Evolutionary conservation across 2,329 filamentous ascomycete genomes (phyloP).

Genomic region (Phialophora expanda): DNA sequence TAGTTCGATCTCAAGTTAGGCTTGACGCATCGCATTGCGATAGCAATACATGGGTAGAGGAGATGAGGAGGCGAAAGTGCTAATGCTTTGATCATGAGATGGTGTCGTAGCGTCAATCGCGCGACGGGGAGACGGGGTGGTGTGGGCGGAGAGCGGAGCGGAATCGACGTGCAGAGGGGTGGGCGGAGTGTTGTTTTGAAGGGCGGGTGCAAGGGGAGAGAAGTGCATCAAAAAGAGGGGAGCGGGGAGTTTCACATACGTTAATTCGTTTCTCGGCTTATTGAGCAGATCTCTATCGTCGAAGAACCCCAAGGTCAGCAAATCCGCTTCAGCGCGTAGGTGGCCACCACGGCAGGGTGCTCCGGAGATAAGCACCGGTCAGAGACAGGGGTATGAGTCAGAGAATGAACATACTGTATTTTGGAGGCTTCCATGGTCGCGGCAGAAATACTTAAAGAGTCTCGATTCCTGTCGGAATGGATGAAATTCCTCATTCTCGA

Average conservation of each 20-base stretch:
- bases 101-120: not conserved
- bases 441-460: slow-evolving; percentile 36
- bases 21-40: not conserved
- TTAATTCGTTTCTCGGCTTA: slow-evolving; percentile 89
- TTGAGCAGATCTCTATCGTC: slow-evolving; percentile 76
- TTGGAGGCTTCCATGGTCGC: slow-evolving; percentile 65
- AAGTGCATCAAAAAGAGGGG: slow-evolving; percentile 23
- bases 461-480: slow-evolving; percentile 30
- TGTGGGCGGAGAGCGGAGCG: slow-evolving; percentile 36
- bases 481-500: slow-evolving; percentile 19
- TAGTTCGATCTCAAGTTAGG: slow-evolving; percentile 11
- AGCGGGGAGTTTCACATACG: slow-evolving; percentile 63
- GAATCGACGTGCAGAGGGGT: slow-evolving; percentile 30
- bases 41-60: not conserved
- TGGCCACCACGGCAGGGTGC: slow-evolving; percentile 12
- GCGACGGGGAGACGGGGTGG: slow-evolving; percentile 19
- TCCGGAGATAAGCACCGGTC: slow-evolving; percentile 27
- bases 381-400: slow-evolving; percentile 36
- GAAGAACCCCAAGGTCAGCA: slow-evolving; percentile 30
- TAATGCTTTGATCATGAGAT: slow-evolving; percentile 1
- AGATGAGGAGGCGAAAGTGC: slow-evolving; percentile 6
- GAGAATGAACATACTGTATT: slow-evolving; percentile 65
- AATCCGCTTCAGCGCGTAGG: slow-evolving; percentile 13
- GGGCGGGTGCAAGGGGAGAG: slow-evolving; percentile 23
- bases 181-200: slow-evolving; percentile 26